A percentile compares a stretch with the other conserved stretches of the same genome.
These are phyloP conservation scores for Globisporangium orthogonon DNA, from an alignment of 352 stramenopile genomes.

Conservation along the genomic window DNA sequence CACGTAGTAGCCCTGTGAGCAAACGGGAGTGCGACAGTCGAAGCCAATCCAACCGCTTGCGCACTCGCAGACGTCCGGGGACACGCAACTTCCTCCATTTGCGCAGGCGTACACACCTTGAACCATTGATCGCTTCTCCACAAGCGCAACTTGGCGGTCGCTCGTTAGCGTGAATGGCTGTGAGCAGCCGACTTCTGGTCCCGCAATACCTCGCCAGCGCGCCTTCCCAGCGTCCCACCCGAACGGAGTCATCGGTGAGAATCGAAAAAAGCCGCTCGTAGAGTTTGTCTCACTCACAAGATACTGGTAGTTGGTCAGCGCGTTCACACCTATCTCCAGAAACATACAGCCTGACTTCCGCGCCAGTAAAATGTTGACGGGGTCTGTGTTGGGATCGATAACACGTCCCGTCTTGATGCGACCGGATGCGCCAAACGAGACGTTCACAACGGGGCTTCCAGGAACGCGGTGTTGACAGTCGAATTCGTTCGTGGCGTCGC, in stretches of 20 bases:
- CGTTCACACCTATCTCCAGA: conserved; percentile 80
- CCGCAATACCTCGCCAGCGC: conserved; percentile 62
- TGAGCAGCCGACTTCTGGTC: conserved; percentile 32
- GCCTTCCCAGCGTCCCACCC: conserved; percentile 61
- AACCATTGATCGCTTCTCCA: conserved; percentile 73
- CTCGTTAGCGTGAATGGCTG: conserved; percentile 52
- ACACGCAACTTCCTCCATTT: conserved; percentile 89
- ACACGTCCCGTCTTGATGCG: conserved; percentile 20
- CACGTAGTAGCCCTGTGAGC: conserved; percentile 91
- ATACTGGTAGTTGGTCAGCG: conserved; percentile 88
- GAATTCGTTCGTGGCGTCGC: conserved; percentile 88
- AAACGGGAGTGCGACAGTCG: conserved; percentile 94
- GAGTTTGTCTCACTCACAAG: conserved; percentile 59
- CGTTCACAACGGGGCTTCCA: conserved; percentile 29
- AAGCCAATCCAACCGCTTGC: conserved; percentile 92
- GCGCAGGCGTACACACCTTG: conserved; percentile 94
- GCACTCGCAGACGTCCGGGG: conserved; percentile 90
- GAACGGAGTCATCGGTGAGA: conserved; percentile 76
- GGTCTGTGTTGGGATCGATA: conserved; percentile 16
- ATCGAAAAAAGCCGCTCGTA: conserved; percentile 74
- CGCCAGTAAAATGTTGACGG: conserved; percentile 6
- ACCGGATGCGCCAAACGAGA: conserved; percentile 26
- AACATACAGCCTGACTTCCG: conserved; percentile 42
- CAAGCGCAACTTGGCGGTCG: conserved; percentile 90
- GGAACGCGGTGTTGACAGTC: conserved; percentile 79